These are phyloP conservation scores for Picochlorum sp. DNA, from an alignment of 139 green algal genomes.

Conservation along the genomic window DNA sequence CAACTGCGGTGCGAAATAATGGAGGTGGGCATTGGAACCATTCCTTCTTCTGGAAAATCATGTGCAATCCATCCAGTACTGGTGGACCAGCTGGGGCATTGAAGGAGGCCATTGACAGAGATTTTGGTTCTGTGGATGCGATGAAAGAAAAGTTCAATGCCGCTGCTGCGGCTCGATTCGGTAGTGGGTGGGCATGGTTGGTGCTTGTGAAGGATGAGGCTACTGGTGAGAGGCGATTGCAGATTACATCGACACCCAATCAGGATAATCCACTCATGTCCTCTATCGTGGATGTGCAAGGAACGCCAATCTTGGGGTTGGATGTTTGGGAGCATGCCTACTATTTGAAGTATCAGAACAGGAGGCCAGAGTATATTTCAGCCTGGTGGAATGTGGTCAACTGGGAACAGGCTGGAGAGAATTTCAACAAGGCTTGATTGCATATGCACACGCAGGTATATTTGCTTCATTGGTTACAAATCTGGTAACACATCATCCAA, in stretches of 20 bases:
- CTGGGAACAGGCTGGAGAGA: slow-evolving; percentile 38
- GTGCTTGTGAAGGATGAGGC: slow-evolving; percentile 44
- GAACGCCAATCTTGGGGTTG: slow-evolving; percentile 40
- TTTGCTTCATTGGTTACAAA: background rate
- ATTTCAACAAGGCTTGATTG: slow-evolving; percentile 8
- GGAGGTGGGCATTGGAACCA: slow-evolving; percentile 50
- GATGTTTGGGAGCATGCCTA: slow-evolving; percentile 58
- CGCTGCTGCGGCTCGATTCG: slow-evolving; percentile 60
- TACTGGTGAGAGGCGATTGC: slow-evolving; percentile 27
- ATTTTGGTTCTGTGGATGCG: slow-evolving; percentile 58
- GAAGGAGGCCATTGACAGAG: slow-evolving; percentile 54
- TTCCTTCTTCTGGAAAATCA: slow-evolving; percentile 57
- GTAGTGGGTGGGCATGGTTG: slow-evolving; percentile 80
- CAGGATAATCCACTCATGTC: slow-evolving; percentile 42
- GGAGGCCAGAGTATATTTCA: slow-evolving; percentile 43
- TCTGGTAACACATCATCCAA: no score
- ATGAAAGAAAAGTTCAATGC: slow-evolving; percentile 76
- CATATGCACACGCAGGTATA: background rate
- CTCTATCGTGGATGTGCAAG: background rate
- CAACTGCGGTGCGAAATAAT: slow-evolving; percentile 56
- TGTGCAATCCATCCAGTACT: slow-evolving; percentile 31
- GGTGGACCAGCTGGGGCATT: slow-evolving; percentile 40
- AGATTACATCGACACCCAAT: slow-evolving; percentile 66
- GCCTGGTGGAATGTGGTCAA: slow-evolving; percentile 71
- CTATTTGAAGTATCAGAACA: slow-evolving; percentile 28